Evolutionary conservation across 2,329 filamentous ascomycete genomes (phyloP), one percentile per base, ranked within the genome.

Genomic region (Gremmenia infestans): DNA sequence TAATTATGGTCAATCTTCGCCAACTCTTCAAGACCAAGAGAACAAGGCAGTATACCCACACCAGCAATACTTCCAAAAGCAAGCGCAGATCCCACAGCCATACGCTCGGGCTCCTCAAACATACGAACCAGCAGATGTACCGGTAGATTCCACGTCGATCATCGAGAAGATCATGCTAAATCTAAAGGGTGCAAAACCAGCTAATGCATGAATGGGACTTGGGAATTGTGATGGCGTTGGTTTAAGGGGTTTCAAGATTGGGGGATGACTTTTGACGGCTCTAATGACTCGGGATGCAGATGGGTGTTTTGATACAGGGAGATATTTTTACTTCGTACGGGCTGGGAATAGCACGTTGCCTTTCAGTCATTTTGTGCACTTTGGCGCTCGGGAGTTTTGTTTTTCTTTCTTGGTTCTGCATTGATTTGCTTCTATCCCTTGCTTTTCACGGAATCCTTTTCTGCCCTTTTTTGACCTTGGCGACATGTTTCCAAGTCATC

Each of bases 81-180:
- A 55, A 25, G 45, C 22, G 12, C 49, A 55, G 51, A 35, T 19
- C 22, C 35, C 47, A 32, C 48, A 60, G 22, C 25, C 55, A 19
- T 36, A 55, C n/a, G 35, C 50, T 39, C 53, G 42, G 19, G 25
- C 15, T 22, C 57, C n/a, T 6, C 35, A 49, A 25, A 48, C 19
- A 15, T 54, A 62, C n/a, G 62, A 65, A 25, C 63, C 66, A n/a
- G 63, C 67, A 11, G 67, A 70, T 56, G 66, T 70, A 2, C 67
- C 68, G 8, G 61, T 59, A 35, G 67, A 70, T 49, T 68, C 66
- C 1, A 63, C 64, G 4, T 63, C 75, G 25, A 71, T 81, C 42
- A 73, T 82, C 46, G 78, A 81, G 65, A 74, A 74, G 58, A 77
- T 82, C 72, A 76, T 82, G 73, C 65, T 68, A 45, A 80, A 81